A percentile compares a stretch with the other conserved stretches of the same genome.
Conservation (phyloP, 805 yeast species). For the Suhomyces vadensis region DNA sequence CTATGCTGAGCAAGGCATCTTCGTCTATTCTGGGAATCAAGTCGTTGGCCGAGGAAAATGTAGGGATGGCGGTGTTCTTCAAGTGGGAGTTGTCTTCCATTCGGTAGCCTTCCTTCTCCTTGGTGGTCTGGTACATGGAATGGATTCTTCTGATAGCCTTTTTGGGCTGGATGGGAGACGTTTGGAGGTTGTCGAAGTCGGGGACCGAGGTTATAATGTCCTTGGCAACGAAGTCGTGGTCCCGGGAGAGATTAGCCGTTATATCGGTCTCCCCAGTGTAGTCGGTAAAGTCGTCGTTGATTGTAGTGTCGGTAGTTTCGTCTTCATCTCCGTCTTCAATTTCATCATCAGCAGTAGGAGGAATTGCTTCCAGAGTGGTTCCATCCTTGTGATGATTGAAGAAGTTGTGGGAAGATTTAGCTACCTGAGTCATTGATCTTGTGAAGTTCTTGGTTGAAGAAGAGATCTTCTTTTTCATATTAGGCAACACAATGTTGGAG, state of each 20-base stretch:
- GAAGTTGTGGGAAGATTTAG: conserved; percentile 20
- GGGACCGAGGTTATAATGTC: too few relatives aligned
- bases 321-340: not conserved
- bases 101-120: conserved; percentile 22
- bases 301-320: conserved; percentile 2
- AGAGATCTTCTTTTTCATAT: conserved; percentile 22
- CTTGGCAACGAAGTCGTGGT: conserved; percentile 1
- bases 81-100: conserved; percentile 36
- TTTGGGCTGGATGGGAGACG: conserved; percentile 11
- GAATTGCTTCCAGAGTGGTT: not conserved
- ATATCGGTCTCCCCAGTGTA: not conserved
- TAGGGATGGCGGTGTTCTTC: conserved; percentile 26
- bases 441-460: conserved; percentile 22
- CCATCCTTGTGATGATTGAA: conserved; percentile 1
- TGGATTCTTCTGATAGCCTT: conserved; percentile 58
- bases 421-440: conserved; percentile 20
- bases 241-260: not conserved
- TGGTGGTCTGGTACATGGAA: conserved; percentile 62
- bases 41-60: conserved; percentile 46
- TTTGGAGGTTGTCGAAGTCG: not conserved
- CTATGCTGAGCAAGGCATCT: conserved; percentile 54
- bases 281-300: conserved; percentile 9
- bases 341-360: too few relatives aligned
- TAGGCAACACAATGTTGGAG: conserved; percentile 19
- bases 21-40: conserved; percentile 70